Base-by-base conservation (phyloP, 2,329 filamentous ascomycete species). In the Penicillium janthinellum region DNA sequence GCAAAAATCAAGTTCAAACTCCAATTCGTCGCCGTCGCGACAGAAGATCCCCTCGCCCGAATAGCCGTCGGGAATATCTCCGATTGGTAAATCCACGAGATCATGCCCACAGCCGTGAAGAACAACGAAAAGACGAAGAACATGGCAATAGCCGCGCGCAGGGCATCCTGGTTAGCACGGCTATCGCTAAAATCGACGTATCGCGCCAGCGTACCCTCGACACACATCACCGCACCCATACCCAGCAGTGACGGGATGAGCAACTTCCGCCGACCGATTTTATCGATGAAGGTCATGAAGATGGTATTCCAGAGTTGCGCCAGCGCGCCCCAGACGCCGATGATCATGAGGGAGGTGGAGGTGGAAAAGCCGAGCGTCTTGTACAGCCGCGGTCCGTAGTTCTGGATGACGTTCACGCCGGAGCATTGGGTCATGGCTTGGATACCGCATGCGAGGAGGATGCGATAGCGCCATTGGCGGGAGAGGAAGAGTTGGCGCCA, bases 321-420 rank as follows among this genome's bases (percentile, higher is more conserved):
- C 7, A 84, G 73, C 0, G 81, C 79, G 25, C 81, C 81, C 64
- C 77, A 81, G 62, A 84, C 78, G 3, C 81, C 82, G 60, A 82
- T 79, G 50, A 84, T 81, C 73, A 83, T 78, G 4, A 84, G 75
- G 0, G 81, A 80, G 0, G 75, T 79, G 7, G 76, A 75, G 0
- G 74, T 79, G 2, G 71, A 68, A 44, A 83, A 78, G 6, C 79
- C 79, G 0, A 83, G 73, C 4, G 77, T 73, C 12, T 70, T 67
- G 64, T 82, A 82, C 38, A 83, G 78, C 0, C 76, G 71, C 0
- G 77, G 72, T 3, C 77, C 75, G 47, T 81, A 80, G 60, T 77
- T 78, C 52, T 78, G 76, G 51, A 81, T 79, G 6, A 81, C 75
- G 48, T 81, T 82, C 57, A 80, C 78, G 10, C 81, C 81, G 25